These are phyloP conservation scores for Boletus edulis DNA, from an alignment of 768 basidiomycete genomes.

Conservation along the genomic window DNA sequence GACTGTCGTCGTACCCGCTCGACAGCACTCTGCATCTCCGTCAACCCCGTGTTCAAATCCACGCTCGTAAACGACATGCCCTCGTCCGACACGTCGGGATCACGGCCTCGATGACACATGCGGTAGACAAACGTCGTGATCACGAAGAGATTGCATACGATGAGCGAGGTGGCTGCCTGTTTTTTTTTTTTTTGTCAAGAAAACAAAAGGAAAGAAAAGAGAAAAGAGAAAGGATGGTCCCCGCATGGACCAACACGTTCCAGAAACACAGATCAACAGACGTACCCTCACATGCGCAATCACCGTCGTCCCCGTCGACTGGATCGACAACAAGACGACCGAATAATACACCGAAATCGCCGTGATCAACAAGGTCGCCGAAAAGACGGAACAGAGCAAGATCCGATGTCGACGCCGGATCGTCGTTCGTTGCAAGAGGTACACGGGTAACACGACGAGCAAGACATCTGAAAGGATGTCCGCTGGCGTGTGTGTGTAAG, in stretches of 20 bases:
- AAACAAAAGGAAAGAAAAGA: too few relatives aligned
- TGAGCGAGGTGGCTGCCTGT: conserved; percentile 21
- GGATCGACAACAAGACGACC: background rate
- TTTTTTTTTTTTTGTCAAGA: too few relatives aligned
- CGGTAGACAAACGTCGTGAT: conserved; percentile 22
- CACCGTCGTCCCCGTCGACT: conserved; percentile 5
- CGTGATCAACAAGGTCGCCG: conserved; percentile 17
- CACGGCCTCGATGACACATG: conserved; percentile 2
- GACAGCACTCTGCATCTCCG: background rate
- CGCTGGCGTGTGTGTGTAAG: conserved; percentile 6
- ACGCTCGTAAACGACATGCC: conserved; percentile 13
- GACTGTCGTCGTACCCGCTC: background rate
- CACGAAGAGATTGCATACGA: conserved; percentile 29
- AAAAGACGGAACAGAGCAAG: conserved; percentile 19
- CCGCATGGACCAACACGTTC: too few relatives aligned
- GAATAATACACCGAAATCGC: conserved; percentile 20
- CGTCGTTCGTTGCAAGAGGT: conserved; percentile 1
- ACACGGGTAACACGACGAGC: conserved; percentile 20
- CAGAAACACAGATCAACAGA: background rate
- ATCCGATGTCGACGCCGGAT: conserved; percentile 13
- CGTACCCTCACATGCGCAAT: conserved; percentile 25
- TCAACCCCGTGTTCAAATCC: conserved; percentile 5
- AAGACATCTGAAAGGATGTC: conserved; percentile 16
- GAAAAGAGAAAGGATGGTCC: too few relatives aligned
- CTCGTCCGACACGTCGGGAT: conserved; percentile 2